Evolutionary conservation across 495 filamentous ascomycete genomes (phyloP), one percentile per base, ranked within the genome.

Genomic region (Geopyxis carbonaria): DNA sequence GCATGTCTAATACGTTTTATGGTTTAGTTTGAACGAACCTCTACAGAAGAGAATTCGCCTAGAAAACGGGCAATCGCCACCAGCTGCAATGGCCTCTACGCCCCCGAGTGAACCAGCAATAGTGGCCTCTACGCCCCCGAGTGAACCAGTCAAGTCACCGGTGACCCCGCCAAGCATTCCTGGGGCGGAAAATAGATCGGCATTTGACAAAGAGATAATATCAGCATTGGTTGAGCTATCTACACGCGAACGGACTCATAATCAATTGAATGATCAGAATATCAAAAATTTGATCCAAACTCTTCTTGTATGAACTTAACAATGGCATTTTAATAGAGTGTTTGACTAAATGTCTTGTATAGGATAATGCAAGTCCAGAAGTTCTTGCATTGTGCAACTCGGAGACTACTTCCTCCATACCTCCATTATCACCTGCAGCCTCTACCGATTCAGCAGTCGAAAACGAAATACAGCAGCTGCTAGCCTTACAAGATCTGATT

Each of bases 21-120:
- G n/a, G n/a, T 7, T n/a, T 10, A 37, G 34, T 9, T 11, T 37
- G 34, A 37, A 37, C 21, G 34, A 37, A 15, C n/a, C 10, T 11
- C 11, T 10, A 24, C 36, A 25, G 13, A 39, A 39, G 36, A 27
- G 36, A 28, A 18, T 39, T n/a, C n/a, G n/a, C n/a, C 22, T 28
- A 22, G 1, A 25, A 39, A 39, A 25, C 30, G 5, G 23, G 23
- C 5, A 39, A 28, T 19, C 11, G 23, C 7, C 23, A 39, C 16
- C 23, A 39, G n/a, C 36, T 25, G 7, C 13, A 22, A n/a, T 28
- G 30, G 16, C 11, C 19, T 2, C 10, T 23, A 3, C 34, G 34
- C 14, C 6, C 14, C 14, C 31, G 14, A 5, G 5, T 33, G 31
- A 5, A 33, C 6, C 5, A 33, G 14, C n/a, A 33, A 33, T 7